phyloP scores from a whole-genome alignment of 73 alveolate genomes.

The Paraurostyla sp. region DNA sequence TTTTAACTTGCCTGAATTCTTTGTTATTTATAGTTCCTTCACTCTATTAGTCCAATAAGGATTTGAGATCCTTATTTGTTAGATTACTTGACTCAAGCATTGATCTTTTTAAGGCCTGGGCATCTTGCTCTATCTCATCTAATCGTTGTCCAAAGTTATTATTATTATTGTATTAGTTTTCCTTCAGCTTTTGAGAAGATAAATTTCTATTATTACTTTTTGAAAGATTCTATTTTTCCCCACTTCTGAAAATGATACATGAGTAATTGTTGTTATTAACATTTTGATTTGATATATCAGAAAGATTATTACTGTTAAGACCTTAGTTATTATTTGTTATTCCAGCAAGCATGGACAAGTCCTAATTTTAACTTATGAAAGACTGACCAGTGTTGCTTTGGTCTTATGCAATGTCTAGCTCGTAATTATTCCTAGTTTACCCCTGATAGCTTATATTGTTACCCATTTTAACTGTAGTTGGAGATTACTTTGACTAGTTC shows the following conservation, averaged over 20 bases:
- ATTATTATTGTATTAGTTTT: constrained; percentile 4
- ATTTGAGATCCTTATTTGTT: neutral
- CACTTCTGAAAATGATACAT: constrained; percentile 21
- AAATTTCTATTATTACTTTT: neutral
- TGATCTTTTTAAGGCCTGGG: constrained; percentile 44
- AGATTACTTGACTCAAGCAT: neutral
- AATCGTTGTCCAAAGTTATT: neutral
- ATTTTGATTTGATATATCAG: constrained; percentile 25
- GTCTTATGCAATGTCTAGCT: neutral
- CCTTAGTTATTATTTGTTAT: too few relatives aligned
- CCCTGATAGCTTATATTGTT: neutral
- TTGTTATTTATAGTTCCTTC: neutral
- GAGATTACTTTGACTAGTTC: neutral
- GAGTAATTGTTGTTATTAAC: neutral
- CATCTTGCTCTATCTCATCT: constrained; percentile 49
- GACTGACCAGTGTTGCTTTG: neutral
- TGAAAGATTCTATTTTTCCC: neutral
- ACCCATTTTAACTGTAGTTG: constrained; percentile 36
- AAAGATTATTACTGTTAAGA: too few relatives aligned
- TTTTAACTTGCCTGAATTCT: neutral
- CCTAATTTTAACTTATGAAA: too few relatives aligned
- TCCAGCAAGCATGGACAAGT: too few relatives aligned
- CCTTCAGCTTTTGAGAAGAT: too few relatives aligned
- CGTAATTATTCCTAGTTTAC: neutral
- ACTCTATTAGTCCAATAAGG: neutral